phyloP scores from a whole-genome alignment of 805 yeast genomes.

The Schizosaccharomyces cryophilus region DNA sequence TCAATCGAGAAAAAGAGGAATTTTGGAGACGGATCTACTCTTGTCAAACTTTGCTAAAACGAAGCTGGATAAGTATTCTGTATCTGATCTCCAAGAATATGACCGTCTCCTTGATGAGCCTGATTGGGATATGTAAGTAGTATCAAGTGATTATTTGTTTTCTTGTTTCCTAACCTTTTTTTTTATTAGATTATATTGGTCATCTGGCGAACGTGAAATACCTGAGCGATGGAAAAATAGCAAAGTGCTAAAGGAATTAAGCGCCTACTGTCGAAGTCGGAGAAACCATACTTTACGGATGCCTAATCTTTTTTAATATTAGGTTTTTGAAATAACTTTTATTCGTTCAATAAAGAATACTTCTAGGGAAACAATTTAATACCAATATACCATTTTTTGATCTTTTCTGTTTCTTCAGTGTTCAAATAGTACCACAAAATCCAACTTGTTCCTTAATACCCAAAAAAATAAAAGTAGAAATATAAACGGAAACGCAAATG shows the following conservation, averaged over 20 bases:
- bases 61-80: slow-evolving; percentile 32
- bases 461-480: no score
- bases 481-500: no score
- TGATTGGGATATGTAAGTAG: slow-evolving; percentile 83
- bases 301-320: not conserved
- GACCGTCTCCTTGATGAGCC: slow-evolving; percentile 51
- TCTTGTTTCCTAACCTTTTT: not conserved
- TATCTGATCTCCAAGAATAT: slow-evolving; percentile 57
- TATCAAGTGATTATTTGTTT: not conserved
- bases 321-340: no score
- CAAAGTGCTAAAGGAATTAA: not conserved
- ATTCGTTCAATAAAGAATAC: no score
- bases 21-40: slow-evolving; percentile 71
- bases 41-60: slow-evolving; percentile 66
- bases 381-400: no score
- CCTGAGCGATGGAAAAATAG: not conserved
- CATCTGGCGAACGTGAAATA: not conserved
- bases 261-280: not conserved
- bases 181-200: not conserved
- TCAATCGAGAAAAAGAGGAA: slow-evolving; percentile 87
- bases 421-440: no score
- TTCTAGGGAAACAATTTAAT: no score
- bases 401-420: no score
- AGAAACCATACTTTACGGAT: not conserved
- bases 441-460: no score